phyloP scores from a whole-genome alignment of 108 stramenopile species.

The Pseudonitzschia multiseries region DNA sequence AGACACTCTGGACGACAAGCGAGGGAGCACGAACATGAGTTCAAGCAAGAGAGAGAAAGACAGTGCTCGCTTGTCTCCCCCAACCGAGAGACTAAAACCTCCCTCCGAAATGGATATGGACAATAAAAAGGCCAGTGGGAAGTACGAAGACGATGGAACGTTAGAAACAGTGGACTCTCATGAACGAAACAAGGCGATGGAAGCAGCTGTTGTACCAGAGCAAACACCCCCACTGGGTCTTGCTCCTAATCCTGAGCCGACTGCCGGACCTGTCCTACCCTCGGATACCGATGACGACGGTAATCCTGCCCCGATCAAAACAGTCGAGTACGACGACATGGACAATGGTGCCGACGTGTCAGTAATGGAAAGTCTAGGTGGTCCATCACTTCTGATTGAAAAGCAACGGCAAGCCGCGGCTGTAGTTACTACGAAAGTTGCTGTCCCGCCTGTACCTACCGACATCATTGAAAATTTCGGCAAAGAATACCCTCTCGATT shows the following conservation, averaged over 20 bases:
- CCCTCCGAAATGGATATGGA: slow-evolving; percentile 15
- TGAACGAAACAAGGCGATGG: slow-evolving; percentile 37
- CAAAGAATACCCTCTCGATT: slow-evolving; percentile 59
- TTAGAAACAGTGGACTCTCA: slow-evolving; percentile 48
- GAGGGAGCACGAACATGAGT: neutral
- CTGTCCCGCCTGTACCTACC: slow-evolving; percentile 45
- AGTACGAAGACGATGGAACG: slow-evolving; percentile 66
- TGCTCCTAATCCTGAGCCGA: slow-evolving; percentile 36
- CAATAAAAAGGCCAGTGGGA: slow-evolving; percentile 28
- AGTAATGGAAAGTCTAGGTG: slow-evolving; percentile 88
- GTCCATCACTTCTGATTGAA: slow-evolving; percentile 80
- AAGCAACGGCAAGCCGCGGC: slow-evolving; percentile 56
- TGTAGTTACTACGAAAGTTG: slow-evolving; percentile 17
- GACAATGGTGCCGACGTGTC: slow-evolving; percentile 84
- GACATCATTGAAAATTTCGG: slow-evolving; percentile 68
- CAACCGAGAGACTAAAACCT: slow-evolving; percentile 5
- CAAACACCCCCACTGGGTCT: slow-evolving; percentile 36
- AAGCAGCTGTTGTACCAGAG: slow-evolving; percentile 17
- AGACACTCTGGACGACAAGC: slow-evolving; percentile 32
- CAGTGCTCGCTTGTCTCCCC: slow-evolving; percentile 12
- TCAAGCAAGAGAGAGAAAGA: slow-evolving; percentile 23
- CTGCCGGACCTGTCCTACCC: slow-evolving; percentile 19
- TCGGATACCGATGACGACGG: slow-evolving; percentile 40
- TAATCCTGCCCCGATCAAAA: slow-evolving; percentile 60
- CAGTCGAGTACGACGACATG: slow-evolving; percentile 79